phyloP scores from a whole-genome alignment of 352 stramenopile species.

The Pythium coloratum region DNA sequence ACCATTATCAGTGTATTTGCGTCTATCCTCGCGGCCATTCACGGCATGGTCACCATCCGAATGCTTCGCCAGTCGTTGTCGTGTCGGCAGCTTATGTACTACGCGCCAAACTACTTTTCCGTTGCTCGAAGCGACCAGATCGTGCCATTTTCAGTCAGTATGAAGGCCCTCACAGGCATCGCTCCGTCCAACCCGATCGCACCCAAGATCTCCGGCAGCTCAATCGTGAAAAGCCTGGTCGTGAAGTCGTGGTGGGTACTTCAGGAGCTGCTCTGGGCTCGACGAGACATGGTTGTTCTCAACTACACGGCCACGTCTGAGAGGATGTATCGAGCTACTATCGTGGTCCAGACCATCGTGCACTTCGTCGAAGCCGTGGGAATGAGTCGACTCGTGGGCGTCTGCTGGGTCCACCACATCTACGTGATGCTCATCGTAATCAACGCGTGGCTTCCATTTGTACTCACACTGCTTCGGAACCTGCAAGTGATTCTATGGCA shows the following conservation, averaged over 20 bases:
- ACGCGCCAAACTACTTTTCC: constrained; percentile 21
- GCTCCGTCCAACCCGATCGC: background rate
- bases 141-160: constrained; percentile 26
- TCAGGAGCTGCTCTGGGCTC: constrained; percentile 26
- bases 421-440: constrained; percentile 11
- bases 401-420: constrained; percentile 14
- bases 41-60: constrained; percentile 2
- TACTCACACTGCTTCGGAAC: constrained; percentile 18
- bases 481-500: constrained; percentile 24
- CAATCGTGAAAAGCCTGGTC: background rate
- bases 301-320: constrained; percentile 19
- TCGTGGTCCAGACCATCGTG: constrained; percentile 14
- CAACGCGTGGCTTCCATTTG: constrained; percentile 20
- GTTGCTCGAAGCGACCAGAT: constrained; percentile 22
- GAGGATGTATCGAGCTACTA: constrained; percentile 14
- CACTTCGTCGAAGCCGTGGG: constrained; percentile 6
- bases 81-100: constrained; percentile 28
- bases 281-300: constrained; percentile 23
- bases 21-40: background rate
- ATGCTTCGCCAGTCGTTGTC: constrained; percentile 20
- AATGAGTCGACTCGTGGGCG: constrained; percentile 17
- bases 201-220: background rate
- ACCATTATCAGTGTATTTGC: background rate
- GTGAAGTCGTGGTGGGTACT: constrained; percentile 21
- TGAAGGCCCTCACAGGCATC: constrained; percentile 10